Conservation (phyloP, 2,329 filamentous ascomycete species). For the Sphaerulina musiva region DNA sequence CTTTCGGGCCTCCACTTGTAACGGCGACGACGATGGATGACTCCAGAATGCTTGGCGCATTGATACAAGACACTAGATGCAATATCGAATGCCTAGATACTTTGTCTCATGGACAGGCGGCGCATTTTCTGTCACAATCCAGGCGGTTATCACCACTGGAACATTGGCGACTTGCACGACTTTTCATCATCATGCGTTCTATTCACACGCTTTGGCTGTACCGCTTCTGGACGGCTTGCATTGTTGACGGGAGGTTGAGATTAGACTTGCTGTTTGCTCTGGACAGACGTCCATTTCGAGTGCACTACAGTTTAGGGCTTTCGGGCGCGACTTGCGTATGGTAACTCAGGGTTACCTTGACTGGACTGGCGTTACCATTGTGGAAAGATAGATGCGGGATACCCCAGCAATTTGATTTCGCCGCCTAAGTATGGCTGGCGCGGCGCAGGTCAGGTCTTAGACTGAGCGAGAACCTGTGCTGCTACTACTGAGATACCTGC, state of each 20-base stretch:
- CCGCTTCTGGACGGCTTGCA: not conserved
- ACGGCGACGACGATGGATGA: not conserved
- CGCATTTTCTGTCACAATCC: not conserved
- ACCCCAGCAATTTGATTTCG: not conserved
- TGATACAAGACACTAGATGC: not conserved
- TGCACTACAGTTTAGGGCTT: not conserved
- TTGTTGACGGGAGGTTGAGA: not conserved
- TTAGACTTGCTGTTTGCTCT: not conserved
- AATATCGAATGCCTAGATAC: not conserved
- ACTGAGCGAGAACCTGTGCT: constrained; percentile 6
- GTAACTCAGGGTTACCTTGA: constrained; percentile 4
- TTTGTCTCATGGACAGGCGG: not conserved
- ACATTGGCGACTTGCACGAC: constrained; percentile 9
- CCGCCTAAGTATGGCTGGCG: constrained; percentile 1
- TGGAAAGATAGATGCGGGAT: not conserved
- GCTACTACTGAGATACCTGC: not conserved
- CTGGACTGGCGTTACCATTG: not conserved
- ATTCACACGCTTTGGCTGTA: constrained; percentile 1
- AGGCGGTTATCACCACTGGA: constrained; percentile 3
- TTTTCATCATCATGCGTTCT: not conserved
- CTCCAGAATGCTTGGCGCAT: not conserved
- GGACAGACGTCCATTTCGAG: not conserved
- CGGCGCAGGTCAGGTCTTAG: constrained; percentile 5
- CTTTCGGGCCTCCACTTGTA: not conserved
- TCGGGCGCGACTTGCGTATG: constrained; percentile 6